These are phyloP conservation scores for Ogataea neopini DNA, from an alignment of 805 yeast species.

Conservation along the genomic window DNA sequence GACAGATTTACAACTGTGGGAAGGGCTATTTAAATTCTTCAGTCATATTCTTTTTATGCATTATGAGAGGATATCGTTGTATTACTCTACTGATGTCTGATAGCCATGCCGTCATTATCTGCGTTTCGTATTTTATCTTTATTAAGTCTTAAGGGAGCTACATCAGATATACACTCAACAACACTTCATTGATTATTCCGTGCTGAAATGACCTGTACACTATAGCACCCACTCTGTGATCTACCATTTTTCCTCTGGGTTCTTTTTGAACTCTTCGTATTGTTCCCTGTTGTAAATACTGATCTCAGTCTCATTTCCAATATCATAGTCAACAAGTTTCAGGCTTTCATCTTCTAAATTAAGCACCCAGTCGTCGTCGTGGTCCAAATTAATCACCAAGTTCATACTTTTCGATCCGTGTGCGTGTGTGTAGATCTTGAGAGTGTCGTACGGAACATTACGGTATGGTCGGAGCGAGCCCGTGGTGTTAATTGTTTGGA, in stretches of 20 bases:
- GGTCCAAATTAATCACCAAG: conserved; percentile 84
- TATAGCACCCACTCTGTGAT: conserved; percentile 2
- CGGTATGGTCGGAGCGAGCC: conserved; percentile 83
- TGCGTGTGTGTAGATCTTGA: conserved; percentile 91
- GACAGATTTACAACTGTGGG: too few relatives aligned
- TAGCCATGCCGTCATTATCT: too few relatives aligned
- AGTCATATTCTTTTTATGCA: too few relatives aligned
- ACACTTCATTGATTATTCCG: too few relatives aligned
- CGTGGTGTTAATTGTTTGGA: conserved; percentile 45
- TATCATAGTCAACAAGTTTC: conserved; percentile 51
- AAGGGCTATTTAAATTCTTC: too few relatives aligned
- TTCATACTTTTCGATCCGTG: conserved; percentile 94
- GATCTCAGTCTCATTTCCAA: conserved; percentile 89
- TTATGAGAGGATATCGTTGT: too few relatives aligned
- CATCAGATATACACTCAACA: too few relatives aligned
- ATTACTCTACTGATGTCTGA: too few relatives aligned
- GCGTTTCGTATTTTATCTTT: too few relatives aligned
- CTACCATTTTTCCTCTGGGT: conserved; percentile 92
- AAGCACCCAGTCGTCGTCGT: conserved; percentile 76
- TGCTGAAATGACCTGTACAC: too few relatives aligned
- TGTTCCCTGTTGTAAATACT: conserved; percentile 73
- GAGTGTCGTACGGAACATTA: conserved; percentile 66
- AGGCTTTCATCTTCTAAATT: conserved; percentile 39
- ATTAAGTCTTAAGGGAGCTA: too few relatives aligned
- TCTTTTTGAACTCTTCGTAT: conserved; percentile 66